Base-by-base conservation (phyloP, 2,329 filamentous ascomycete species). In the Zarea fungicola region DNA sequence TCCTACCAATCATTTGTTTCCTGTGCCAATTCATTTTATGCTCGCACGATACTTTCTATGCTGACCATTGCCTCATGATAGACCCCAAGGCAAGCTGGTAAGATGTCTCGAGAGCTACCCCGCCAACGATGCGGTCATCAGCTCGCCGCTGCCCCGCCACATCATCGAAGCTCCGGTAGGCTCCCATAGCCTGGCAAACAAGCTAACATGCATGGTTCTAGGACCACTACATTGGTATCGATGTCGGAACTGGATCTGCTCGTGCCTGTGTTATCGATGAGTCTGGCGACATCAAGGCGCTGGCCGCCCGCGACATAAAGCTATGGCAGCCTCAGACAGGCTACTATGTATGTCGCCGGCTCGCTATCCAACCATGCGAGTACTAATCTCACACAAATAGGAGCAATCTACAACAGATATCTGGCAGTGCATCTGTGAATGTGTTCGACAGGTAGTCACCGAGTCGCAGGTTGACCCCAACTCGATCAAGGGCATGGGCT, bases 351-450 rank as follows among this genome's bases (percentile, higher is more conserved):
- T 40, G 77, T 39, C 22, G 19, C 35, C 4, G 18, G 37, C 8
- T 4, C 16, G 22, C n/a, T 16, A 43, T 23, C 23, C 19, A 39
- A n/a, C 18, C 23, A 23, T 37, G 1, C 18, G 29, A 18, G 16
- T 39, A 25, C 52, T 63, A 10, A 58, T 42, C 10, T 8, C 21
- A 22, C 34, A 25, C 9, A 1, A 50, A 16, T 51, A 74, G 90
- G 93, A 99, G 74, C 93, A 99, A 92, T 97, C 92, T 14, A 97
- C 93, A 0, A 88, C 84, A 43, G 89, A 99, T 67, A 99, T 99
- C 62, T 99, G 93, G 93, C 79, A 83, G 55, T 92, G 89, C 69
- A 96, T 99, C 65, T 96, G 91, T 72, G 78, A 82, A 52, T 93
- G 89, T 35, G 89, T 96, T 31, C 85, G 90, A 60, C 80, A 84